Percentiles rank a stretch among this genome's conserved stretches.
phyloP scores from a whole-genome alignment of 2,329 filamentous ascomycete genomes.

The Colletotrichum noveboracense region DNA sequence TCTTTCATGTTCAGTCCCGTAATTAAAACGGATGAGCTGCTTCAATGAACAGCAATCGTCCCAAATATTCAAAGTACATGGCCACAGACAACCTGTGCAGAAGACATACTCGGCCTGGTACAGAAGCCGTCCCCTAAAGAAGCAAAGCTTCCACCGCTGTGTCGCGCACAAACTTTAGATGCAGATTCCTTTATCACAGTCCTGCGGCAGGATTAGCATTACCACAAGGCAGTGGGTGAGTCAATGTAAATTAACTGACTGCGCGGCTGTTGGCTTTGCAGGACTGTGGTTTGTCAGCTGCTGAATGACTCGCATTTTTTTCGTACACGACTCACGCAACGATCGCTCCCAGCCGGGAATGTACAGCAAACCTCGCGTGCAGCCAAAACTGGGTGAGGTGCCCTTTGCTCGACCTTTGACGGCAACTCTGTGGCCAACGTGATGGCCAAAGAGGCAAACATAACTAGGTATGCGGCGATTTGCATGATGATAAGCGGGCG shows the following conservation, averaged over 20 bases:
- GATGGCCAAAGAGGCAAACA: not conserved
- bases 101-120: too few relatives aligned
- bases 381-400: not conserved
- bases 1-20: too few relatives aligned
- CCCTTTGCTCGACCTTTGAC: not conserved
- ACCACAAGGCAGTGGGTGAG: too few relatives aligned
- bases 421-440: accelerated
- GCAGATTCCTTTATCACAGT: not conserved
- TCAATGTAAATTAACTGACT: not conserved
- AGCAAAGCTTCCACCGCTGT: too few relatives aligned
- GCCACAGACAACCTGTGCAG: too few relatives aligned
- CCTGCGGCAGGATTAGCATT: not conserved
- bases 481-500: not conserved
- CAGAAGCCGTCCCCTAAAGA: too few relatives aligned
- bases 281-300: not conserved
- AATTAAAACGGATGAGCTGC: too few relatives aligned
- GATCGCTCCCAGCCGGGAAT: accelerated
- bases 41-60: too few relatives aligned
- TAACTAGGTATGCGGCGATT: not conserved
- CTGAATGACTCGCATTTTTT: accelerated
- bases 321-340: not conserved
- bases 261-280: not conserved
- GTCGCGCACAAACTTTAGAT: not conserved
- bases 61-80: too few relatives aligned
- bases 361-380: not conserved